Conservation (phyloP, 2,329 filamentous ascomycete species). For the Orbilia oligospora region DNA sequence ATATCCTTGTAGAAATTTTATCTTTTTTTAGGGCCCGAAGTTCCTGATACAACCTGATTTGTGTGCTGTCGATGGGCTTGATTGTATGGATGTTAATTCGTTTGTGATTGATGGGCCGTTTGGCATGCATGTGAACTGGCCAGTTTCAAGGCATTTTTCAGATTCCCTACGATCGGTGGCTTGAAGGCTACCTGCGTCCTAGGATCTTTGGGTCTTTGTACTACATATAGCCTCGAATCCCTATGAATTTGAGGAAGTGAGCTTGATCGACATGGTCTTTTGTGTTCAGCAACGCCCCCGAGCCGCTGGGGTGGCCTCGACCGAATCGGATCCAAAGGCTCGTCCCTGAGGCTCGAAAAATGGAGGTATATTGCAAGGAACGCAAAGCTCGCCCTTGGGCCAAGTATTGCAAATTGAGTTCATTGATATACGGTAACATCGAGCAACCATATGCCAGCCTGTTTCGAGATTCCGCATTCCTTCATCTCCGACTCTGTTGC, state of each 20-base stretch:
- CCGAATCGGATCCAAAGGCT: neutral
- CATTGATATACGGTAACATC: neutral
- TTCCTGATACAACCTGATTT: neutral
- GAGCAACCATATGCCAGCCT: neutral
- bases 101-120: neutral
- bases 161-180: neutral
- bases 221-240: neutral
- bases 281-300: neutral
- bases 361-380: slow-evolving; percentile 1
- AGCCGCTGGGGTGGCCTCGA: neutral
- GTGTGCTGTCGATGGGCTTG: neutral
- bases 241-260: neutral
- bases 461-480: slow-evolving; percentile 11
- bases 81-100: neutral
- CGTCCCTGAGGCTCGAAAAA: slow-evolving; percentile 4
- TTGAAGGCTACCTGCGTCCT: neutral
- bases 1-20: neutral
- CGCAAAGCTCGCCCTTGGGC: neutral
- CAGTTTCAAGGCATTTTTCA: neutral
- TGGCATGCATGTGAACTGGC: neutral
- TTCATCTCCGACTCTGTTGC: slow-evolving; percentile 5
- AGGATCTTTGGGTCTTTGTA: neutral
- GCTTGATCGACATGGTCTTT: neutral
- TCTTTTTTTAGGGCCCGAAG: neutral
- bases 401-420: too few relatives aligned